Evolutionary conservation across 352 stramenopile species (phyloP), one percentile per base, ranked within the genome.

Genomic region (Globisporangium viniferum): DNA sequence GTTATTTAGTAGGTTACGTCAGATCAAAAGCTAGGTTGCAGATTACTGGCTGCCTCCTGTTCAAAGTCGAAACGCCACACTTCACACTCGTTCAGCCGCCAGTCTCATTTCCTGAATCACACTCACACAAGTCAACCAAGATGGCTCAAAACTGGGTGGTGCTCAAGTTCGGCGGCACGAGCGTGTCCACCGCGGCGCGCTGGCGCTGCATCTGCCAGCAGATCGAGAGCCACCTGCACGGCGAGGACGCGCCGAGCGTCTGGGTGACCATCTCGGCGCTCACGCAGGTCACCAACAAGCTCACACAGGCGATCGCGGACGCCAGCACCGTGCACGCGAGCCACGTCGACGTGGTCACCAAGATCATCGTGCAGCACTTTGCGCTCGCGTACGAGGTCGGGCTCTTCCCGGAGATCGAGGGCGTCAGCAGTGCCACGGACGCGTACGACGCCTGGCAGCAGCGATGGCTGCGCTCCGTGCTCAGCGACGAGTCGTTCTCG

Each of bases 111-210:
- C 55, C 29, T 36, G 18, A 51, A 51, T 51, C 44, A 22, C 15
- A 24, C 39, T 2, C 15, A 51, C 15, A 49, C 15, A 60, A 27
- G 20, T 9, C 10, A 15, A 29, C 18, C 29, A 46, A 18, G 18
- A 70, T 70, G 57, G 46, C 67, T 57, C 55, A 60, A 46, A 46
- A 24, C 29, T 97, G 90, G 90, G 79, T 95, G 46, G 90, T 97
- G 71, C 86, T 94, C 73, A 97, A 97, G 74, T 97, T 97, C 59
- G 90, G 90, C 59, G 90, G 90, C 74, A 97, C 90, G 46, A 95
- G 88, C 68, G 90, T 97, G 59, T 94, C 88, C 12, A 94, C 86
- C 6, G 79, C 79, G 14, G 75, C 76, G 64, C 86, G 86, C 60
- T 97, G 89, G 88, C 80, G 73, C 39, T 85, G 81, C 70, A 96